These are phyloP conservation scores for Phyllostachys edulis DNA, from an alignment of 176 grass and related monocot species.

Conservation along the genomic window DNA sequence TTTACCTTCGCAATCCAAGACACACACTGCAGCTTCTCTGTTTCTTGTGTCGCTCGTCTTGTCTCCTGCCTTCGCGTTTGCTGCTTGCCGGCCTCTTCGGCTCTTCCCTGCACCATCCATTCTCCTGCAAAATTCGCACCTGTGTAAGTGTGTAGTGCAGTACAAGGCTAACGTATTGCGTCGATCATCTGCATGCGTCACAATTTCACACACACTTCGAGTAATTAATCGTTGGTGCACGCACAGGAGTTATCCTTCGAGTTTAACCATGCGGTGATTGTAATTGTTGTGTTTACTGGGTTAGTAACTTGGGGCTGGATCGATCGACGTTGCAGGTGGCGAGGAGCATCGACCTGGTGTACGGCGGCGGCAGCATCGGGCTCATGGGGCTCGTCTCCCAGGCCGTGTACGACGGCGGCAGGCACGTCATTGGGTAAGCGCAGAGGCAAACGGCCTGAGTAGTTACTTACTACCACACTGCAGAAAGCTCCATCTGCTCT, in stretches of 20 bases:
- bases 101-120: neutral
- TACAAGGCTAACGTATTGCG: neutral
- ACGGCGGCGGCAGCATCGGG: constrained; percentile 91
- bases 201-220: neutral
- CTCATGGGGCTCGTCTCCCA: constrained; percentile 98
- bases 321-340: constrained; percentile 52
- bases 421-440: constrained; percentile 90
- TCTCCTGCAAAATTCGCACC: neutral
- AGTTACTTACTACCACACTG: too few relatives aligned
- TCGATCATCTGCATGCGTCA: neutral
- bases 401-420: constrained; percentile 83
- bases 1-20: neutral
- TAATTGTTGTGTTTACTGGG: neutral
- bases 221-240: neutral
- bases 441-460: neutral
- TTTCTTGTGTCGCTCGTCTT: neutral
- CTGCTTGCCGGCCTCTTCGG: neutral
- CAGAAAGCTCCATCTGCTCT: neutral
- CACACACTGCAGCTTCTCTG: neutral
- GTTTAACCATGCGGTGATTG: neutral
- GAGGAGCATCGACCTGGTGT: constrained; percentile 92
- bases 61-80: neutral
- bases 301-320: neutral
- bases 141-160: neutral
- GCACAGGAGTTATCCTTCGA: neutral